Conservation (phyloP, 208 protist species). For the Leishmania guyanensis region DNA sequence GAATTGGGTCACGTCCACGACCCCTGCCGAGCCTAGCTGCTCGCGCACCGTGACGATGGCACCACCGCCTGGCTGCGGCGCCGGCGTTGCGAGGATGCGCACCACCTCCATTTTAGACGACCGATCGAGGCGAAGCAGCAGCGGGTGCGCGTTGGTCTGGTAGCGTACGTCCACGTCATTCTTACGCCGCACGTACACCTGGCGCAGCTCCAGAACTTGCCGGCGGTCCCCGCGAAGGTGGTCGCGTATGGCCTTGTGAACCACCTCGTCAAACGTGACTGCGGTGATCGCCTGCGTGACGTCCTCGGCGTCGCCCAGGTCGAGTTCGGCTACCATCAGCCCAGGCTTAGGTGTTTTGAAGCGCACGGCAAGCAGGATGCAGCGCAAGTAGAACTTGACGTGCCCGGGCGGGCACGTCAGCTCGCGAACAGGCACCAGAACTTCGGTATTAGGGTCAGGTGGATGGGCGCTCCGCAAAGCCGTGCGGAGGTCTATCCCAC, state of each 20-base stretch:
- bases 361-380: conserved; percentile 64
- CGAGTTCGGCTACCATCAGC: conserved; percentile 65
- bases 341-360: conserved; percentile 67
- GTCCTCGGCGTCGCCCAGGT: conserved; percentile 73
- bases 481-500: not conserved
- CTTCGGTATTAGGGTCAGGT: conserved; percentile 9
- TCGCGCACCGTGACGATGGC: conserved; percentile 62
- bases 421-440: conserved; percentile 42
- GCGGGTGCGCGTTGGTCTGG: conserved; percentile 72
- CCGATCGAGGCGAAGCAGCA: conserved; percentile 71
- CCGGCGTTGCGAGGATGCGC: conserved; percentile 50
- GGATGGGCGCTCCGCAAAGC: not conserved
- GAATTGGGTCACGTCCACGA: conserved; percentile 64
- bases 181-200: conserved; percentile 72
- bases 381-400: conserved; percentile 67
- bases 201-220: conserved; percentile 76
- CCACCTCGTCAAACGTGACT: conserved; percentile 74
- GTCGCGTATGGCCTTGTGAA: conserved; percentile 69
- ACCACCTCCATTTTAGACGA: conserved; percentile 77
- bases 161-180: conserved; percentile 74
- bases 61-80: conserved; percentile 17
- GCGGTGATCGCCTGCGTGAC: conserved; percentile 69
- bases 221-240: conserved; percentile 67
- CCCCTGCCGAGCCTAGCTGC: conserved; percentile 37
- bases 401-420: conserved; percentile 64